Evolutionary conservation across 768 basidiomycete genomes (phyloP), one percentile per base, ranked within the genome.

Genomic region (Termitomyces sp.): DNA sequence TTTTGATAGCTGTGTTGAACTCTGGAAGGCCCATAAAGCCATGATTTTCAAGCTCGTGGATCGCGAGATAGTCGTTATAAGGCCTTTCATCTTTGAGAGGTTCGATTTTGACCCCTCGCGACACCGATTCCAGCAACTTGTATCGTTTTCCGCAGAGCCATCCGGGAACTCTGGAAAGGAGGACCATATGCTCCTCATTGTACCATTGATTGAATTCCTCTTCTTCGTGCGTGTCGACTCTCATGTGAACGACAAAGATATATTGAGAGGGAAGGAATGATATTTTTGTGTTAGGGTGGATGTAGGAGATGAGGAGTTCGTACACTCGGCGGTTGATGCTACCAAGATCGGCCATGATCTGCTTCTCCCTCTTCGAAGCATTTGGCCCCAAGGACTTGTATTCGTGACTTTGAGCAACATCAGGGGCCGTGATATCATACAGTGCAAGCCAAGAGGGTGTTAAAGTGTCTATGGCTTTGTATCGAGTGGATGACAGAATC

Each of bases 141-240:
- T 64, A 71, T 16, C 66, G 56, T 51, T 66, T 60, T 31, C 59
- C 58, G 11, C 70, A 58, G 12, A 63, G 50, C 63, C 64, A 72
- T 22, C 68, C 68, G 20, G 64, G 63, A 20, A 65, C 58, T 47
- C 63, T 64, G 12, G 61, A 61, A 15, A 70, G 44, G 50, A 64
- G 35, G 5, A 44, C 51, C 53, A 68, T 61, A 45, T 70, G 69
- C 31, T 70, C 69, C 27, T 66, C 68, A 13, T 61, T 59, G 50
- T 70, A 71, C 66, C 67, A 71, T 50, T 51, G 60, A 52, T 67
- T 65, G 54, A 71, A 64, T 9, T 67, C 68, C 6, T 57, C 62
- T 20, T 70, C 70, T 3, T 46, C 64, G 31, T 65, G 62, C 3
- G 43, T 31, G 6, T 56, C 41, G 15, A 61, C 53, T 31, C 59